phyloP scores from a whole-genome alignment of 345 rosid genomes.

The Clausena lansium region DNA sequence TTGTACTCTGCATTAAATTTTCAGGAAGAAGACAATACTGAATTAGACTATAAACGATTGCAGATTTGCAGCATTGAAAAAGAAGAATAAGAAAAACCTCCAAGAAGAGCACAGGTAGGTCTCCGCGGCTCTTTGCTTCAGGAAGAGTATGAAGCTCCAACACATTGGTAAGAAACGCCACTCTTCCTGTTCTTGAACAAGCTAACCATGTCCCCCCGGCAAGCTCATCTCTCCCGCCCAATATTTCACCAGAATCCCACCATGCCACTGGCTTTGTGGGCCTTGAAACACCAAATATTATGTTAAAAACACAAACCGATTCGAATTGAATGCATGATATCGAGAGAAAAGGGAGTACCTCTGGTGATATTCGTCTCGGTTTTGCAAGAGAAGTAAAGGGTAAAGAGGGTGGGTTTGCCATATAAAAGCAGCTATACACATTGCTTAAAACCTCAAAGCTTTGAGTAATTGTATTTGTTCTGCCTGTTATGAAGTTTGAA shows the following conservation, averaged over 20 bases:
- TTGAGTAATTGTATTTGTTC: background rate
- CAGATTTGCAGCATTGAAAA: background rate
- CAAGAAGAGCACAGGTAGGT: conserved; percentile 63
- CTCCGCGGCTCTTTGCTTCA: conserved; percentile 58
- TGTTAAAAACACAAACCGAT: background rate
- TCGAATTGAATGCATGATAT: background rate
- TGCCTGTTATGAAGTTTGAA: background rate
- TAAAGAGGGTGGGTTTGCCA: conserved; percentile 67
- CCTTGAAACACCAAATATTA: conserved; percentile 25
- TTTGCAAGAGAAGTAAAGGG: conserved; percentile 57
- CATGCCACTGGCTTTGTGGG: conserved; percentile 57
- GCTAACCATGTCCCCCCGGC: conserved; percentile 79
- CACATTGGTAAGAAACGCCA: conserved; percentile 66
- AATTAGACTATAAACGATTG: background rate
- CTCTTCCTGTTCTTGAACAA: conserved; percentile 56
- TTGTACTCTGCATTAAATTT: conserved; percentile 36
- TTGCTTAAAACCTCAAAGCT: conserved; percentile 12
- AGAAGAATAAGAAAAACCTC: conserved; percentile 30
- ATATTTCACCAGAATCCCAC: conserved; percentile 54
- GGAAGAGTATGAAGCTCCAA: conserved; percentile 55
- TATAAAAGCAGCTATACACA: conserved; percentile 63
- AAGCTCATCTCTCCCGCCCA: conserved; percentile 58
- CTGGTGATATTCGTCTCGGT: conserved; percentile 68
- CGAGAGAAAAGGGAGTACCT: conserved; percentile 29
- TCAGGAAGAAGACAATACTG: background rate